Evolutionary conservation across 345 rosid genomes (phyloP), one percentile per base, ranked within the genome.

Genomic region (Turritis glabra): DNA sequence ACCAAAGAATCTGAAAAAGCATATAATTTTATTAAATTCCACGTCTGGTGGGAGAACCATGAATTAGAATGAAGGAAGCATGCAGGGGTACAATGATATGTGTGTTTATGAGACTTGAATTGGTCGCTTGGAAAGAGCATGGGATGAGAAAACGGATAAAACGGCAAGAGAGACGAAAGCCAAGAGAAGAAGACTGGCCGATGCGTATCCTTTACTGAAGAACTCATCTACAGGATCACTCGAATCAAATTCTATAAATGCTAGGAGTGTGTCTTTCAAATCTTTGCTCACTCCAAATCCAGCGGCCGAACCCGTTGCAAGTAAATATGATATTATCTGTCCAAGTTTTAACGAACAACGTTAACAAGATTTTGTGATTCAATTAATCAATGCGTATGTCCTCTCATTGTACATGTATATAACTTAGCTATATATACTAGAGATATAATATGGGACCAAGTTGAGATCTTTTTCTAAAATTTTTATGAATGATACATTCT

Each of bases 281-380:
- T 89, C 95, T 32, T 57, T 78, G 15, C 84, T 85, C 2, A 75
- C 86, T 2, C 85, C 90, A 48, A 87, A 83, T 33, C 79, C 91
- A 0, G 87, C 94, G 0, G 87, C 90, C 0, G 80, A 79, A 3
- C 91, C 86, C 0, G 88, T 84, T 1, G 82, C 91, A 37, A 84
- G 15, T 9, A 84, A 12, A 43, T 81, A 85, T 2, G 88, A 72
- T 13, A 72, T 58, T n/a, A 84, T 17, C 88, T 86, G 81, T 33
- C 14, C 64, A 63, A 8, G 10, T 47, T 7, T 4, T 14, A 8
- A 15, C 11, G n/a, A 47, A 18, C 23, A 47, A 18, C 23, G 10
- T 18, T 18, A 18, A 44, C 10, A 44, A 44, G 4, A n/a, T 44
- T 44, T 17, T 44, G 3, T 47, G 12, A 18, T 47, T 18, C 52